phyloP scores from a whole-genome alignment of 2,329 filamentous ascomycete genomes.

The Rhynchosporium secalis region DNA sequence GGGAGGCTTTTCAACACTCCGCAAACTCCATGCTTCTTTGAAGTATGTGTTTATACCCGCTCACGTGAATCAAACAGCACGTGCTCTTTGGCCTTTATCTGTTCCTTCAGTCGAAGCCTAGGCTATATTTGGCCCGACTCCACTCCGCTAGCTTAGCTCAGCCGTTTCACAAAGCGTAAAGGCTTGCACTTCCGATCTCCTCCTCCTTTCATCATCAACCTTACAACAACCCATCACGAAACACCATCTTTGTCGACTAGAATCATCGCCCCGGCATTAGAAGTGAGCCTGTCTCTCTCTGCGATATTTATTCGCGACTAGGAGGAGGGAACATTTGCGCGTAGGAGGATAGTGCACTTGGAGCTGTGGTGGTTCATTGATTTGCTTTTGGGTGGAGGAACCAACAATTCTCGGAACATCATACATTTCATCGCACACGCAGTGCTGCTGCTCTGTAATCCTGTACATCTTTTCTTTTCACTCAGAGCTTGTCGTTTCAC shows the following conservation, averaged over 20 bases:
- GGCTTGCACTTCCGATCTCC: neutral
- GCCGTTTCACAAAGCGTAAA: conserved; percentile 3
- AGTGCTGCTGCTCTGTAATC: conserved; percentile 38
- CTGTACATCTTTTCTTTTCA: conserved; percentile 41
- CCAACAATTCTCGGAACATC: conserved; percentile 30
- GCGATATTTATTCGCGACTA: conserved; percentile 2
- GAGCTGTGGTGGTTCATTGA: conserved; percentile 29
- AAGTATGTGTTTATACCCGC: no score
- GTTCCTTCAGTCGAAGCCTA: no score
- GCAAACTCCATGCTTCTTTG: no score
- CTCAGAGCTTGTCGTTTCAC: conserved; percentile 36
- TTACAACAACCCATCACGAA: conserved; percentile 1
- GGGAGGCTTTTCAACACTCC: no score
- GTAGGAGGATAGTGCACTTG: conserved; percentile 13
- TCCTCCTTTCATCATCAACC: neutral
- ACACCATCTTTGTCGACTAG: conserved; percentile 3
- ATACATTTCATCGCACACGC: conserved; percentile 29
- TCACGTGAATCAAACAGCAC: neutral
- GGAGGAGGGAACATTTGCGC: conserved; percentile 8
- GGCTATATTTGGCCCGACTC: no score
- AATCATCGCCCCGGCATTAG: conserved; percentile 1
- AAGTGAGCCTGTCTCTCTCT: conserved; percentile 2
- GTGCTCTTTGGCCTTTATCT: no score
- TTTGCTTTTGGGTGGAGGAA: conserved; percentile 35
- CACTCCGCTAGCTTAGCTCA: neutral